These are phyloP conservation scores for Darksidea phi DNA, from an alignment of 495 filamentous ascomycete species.

Conservation along the genomic window DNA sequence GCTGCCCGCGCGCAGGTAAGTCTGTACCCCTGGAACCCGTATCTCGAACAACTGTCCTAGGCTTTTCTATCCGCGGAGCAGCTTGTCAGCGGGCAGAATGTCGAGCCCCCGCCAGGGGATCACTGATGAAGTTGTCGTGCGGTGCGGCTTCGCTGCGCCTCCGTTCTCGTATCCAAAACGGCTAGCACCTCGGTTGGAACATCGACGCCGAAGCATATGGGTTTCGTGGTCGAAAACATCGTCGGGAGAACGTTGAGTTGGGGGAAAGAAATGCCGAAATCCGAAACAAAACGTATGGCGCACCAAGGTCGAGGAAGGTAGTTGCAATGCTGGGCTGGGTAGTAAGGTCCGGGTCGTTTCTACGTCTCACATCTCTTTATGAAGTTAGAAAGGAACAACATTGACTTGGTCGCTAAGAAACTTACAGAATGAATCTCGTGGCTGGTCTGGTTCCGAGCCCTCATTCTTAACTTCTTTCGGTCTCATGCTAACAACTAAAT, in stretches of 20 bases:
- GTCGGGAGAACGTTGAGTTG: background rate
- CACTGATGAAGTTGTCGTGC: too few relatives aligned
- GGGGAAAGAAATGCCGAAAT: background rate
- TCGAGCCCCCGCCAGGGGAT: too few relatives aligned
- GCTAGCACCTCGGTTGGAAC: too few relatives aligned
- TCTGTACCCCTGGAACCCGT: too few relatives aligned
- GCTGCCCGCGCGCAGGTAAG: too few relatives aligned
- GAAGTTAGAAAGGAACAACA: background rate
- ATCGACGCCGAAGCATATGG: background rate
- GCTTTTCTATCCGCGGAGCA: too few relatives aligned
- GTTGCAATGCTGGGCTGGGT: background rate
- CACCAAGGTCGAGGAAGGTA: background rate
- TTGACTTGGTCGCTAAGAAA: background rate
- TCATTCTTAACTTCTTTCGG: background rate
- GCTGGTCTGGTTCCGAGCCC: background rate
- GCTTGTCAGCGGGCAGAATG: too few relatives aligned
- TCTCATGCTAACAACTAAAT: background rate
- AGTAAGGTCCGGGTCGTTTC: background rate
- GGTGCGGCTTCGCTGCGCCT: too few relatives aligned
- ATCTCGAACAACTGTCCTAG: too few relatives aligned
- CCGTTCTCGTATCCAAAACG: too few relatives aligned
- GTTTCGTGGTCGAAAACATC: background rate
- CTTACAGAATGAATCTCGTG: background rate
- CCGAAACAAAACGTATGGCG: constrained; percentile 14
- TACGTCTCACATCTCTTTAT: background rate